Conservation (phyloP, 768 basidiomycete species). For the Stropharia rugosoannulata region DNA sequence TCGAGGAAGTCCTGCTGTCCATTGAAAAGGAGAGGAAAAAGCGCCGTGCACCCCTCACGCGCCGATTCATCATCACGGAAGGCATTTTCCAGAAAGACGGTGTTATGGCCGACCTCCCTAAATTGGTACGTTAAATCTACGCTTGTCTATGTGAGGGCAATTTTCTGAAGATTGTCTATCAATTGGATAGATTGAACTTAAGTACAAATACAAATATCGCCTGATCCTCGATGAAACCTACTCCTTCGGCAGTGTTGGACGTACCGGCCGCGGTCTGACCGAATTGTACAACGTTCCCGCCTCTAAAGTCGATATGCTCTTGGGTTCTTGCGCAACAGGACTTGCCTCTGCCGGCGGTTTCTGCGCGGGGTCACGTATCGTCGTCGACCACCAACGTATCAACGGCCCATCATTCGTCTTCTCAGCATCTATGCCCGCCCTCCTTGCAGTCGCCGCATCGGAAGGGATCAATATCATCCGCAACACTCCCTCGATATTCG, state of each 20-base stretch:
- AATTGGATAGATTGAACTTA: constrained; percentile 77
- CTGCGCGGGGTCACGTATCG: constrained; percentile 83
- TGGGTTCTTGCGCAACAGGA: constrained; percentile 85
- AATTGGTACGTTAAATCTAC: constrained; percentile 61
- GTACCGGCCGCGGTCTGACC: constrained; percentile 92
- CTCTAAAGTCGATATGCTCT: constrained; percentile 89
- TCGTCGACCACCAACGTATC: constrained; percentile 95
- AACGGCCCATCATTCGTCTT: constrained; percentile 95
- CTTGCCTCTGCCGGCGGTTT: constrained; percentile 89
- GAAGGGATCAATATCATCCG: constrained; percentile 82
- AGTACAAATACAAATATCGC: constrained; percentile 94
- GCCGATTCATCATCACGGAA: constrained; percentile 95
- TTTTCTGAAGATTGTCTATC: background rate
- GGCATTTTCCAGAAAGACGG: constrained; percentile 97
- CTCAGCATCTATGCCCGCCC: constrained; percentile 90
- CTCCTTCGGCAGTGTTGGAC: constrained; percentile 91
- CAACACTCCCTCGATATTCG: constrained; percentile 72
- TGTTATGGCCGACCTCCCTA: constrained; percentile 87
- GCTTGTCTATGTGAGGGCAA: background rate
- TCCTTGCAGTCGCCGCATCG: constrained; percentile 85
- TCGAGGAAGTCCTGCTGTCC: constrained; percentile 83
- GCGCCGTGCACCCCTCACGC: constrained; percentile 75
- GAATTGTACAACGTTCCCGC: constrained; percentile 94
- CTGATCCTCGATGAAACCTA: constrained; percentile 92
- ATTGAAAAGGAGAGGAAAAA: constrained; percentile 90